Conservation (phyloP, 176 grass and related monocot species). For the Oryza rufipogon region DNA sequence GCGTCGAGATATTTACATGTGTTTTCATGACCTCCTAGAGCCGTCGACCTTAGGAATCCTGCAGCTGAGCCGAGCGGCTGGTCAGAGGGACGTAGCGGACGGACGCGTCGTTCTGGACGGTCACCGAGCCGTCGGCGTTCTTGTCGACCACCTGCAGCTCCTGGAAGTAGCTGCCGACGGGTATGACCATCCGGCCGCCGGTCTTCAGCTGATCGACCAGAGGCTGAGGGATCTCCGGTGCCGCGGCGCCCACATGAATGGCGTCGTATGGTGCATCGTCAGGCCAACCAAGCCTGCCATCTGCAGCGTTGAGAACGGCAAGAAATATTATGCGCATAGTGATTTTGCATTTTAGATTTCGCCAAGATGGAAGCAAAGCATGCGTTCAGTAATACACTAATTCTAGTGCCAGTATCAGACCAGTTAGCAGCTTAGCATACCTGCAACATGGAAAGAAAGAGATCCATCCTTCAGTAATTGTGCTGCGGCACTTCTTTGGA, state of each 20-base stretch:
- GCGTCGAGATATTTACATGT: neutral
- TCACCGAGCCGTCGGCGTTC: constrained; percentile 59
- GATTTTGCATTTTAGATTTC: neutral
- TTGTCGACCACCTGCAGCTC: constrained; percentile 82
- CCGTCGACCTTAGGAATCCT: constrained; percentile 33
- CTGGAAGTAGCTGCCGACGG: constrained; percentile 64
- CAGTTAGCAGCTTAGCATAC: constrained; percentile 37
- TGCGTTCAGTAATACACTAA: too few relatives aligned
- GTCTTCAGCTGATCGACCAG: constrained; percentile 78
- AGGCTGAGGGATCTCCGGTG: constrained; percentile 62
- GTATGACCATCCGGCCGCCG: constrained; percentile 81
- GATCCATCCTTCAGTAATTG: constrained; percentile 59
- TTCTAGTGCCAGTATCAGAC: neutral
- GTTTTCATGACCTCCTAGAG: neutral
- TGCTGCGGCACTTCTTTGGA: constrained; percentile 63
- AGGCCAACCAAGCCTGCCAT: constrained; percentile 74
- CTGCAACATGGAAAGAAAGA: constrained; percentile 78
- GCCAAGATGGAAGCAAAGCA: neutral
- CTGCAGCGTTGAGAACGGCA: constrained; percentile 31
- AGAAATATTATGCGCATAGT: too few relatives aligned
- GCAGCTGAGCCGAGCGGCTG: constrained; percentile 58
- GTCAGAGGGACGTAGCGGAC: constrained; percentile 82
- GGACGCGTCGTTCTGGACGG: constrained; percentile 36
- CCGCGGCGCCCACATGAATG: constrained; percentile 79
- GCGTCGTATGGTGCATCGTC: constrained; percentile 61